Percentiles rank a stretch among this genome's conserved stretches.
phyloP scores from a whole-genome alignment of 345 rosid species.

The Salix udensis region DNA sequence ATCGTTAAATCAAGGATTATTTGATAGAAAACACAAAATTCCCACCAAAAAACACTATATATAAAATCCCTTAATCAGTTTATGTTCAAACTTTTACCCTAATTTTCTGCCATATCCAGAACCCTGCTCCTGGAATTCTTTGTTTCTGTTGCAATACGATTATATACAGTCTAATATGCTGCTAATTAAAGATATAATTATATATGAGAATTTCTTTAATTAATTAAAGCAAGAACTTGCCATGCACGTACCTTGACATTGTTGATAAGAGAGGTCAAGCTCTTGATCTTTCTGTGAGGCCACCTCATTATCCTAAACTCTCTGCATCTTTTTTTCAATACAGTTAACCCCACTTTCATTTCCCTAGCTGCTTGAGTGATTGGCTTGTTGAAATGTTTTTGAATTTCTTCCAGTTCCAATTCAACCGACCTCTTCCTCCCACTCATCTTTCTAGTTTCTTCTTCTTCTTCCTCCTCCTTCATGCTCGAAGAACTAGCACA shows the following conservation, averaged over 20 bases:
- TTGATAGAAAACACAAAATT: too few relatives aligned
- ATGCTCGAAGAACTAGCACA: not conserved
- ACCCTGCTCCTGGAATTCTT: too few relatives aligned
- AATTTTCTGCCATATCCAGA: too few relatives aligned
- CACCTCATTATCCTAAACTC: slow-evolving; percentile 68
- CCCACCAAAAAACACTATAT: too few relatives aligned
- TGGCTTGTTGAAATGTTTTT: slow-evolving; percentile 52
- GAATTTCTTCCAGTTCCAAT: slow-evolving; percentile 45
- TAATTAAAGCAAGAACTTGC: not conserved
- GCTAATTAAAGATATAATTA: too few relatives aligned
- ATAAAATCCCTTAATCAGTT: too few relatives aligned
- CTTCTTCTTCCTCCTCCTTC: not conserved
- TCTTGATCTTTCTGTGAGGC: slow-evolving; percentile 61
- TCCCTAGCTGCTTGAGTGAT: slow-evolving; percentile 65
- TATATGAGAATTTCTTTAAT: too few relatives aligned
- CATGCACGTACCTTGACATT: slow-evolving; percentile 51
- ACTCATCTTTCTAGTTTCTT: not conserved
- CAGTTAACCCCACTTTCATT: slow-evolving; percentile 62
- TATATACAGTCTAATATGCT: too few relatives aligned
- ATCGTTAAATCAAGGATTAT: too few relatives aligned
- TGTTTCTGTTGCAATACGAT: too few relatives aligned
- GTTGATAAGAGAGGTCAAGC: slow-evolving; percentile 57
- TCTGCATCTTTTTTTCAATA: slow-evolving; percentile 71
- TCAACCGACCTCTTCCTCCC: slow-evolving; percentile 19
- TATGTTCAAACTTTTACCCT: too few relatives aligned